A percentile compares a stretch with the other conserved stretches of the same genome.
These are phyloP conservation scores for Trifolium repens DNA, from an alignment of 306 rosid genomes.

Conservation along the genomic window DNA sequence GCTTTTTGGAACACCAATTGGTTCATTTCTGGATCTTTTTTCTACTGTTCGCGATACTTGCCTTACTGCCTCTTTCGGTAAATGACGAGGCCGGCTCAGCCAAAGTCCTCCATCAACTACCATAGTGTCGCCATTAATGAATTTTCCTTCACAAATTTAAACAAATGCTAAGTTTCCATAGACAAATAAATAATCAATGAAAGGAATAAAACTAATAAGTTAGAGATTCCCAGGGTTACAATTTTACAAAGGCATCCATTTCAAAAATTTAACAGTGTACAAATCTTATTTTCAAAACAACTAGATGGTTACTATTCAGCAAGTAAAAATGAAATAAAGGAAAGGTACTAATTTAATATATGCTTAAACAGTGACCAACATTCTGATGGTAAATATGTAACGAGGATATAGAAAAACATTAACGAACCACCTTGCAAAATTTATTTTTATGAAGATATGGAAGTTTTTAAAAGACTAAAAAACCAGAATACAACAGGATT, in stretches of 20 bases:
- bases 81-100: constrained; percentile 85
- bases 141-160: constrained; percentile 71
- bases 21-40: constrained; percentile 68
- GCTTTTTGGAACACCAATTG: constrained; percentile 76
- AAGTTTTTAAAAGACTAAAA: not conserved
- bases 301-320: not conserved
- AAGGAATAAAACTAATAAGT: not conserved
- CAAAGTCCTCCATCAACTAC: constrained; percentile 87
- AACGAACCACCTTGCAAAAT: not conserved
- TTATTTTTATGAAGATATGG: constrained; percentile 1
- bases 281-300: not conserved
- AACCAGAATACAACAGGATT: too few species aligned
- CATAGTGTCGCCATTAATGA: constrained; percentile 67
- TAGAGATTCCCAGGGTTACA: not conserved
- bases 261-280: not conserved
- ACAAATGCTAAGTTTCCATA: constrained; percentile 19
- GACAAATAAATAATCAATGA: not conserved
- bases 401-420: constrained; percentile 12
- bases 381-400: constrained; percentile 21
- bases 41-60: constrained; percentile 81
- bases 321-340: not conserved
- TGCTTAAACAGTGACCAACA: not conserved
- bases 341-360: not conserved
- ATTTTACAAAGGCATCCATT: not conserved
- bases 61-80: constrained; percentile 78